Conservation (phyloP, 2,329 filamentous ascomycete genomes). For the Alternaria dauci region DNA sequence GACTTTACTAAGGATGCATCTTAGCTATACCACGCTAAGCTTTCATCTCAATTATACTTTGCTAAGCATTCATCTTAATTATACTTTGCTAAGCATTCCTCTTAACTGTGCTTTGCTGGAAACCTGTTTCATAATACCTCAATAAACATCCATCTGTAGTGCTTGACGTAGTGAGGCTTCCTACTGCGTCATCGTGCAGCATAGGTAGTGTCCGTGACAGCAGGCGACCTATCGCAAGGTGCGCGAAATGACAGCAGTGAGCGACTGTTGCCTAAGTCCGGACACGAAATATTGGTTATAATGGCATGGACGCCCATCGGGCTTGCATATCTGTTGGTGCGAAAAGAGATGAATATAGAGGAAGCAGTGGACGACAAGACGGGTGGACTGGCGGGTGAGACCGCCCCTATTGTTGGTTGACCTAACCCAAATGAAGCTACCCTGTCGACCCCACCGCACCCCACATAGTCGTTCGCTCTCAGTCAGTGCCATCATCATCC, state of each 20-base stretch:
- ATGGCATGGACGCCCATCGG: background rate
- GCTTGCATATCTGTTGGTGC: background rate
- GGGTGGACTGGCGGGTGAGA: background rate
- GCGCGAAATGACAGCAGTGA: background rate
- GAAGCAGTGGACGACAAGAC: background rate
- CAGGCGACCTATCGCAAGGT: background rate
- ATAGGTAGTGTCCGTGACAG: background rate
- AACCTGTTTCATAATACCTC: background rate
- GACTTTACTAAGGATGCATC: too few species aligned
- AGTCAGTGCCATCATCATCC: background rate
- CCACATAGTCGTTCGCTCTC: background rate
- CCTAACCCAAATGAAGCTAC: background rate
- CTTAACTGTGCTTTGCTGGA: too few species aligned
- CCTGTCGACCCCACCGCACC: background rate
- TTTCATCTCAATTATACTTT: too few species aligned
- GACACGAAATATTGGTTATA: background rate
- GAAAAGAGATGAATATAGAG: background rate
- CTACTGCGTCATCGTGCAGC: background rate
- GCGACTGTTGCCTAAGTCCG: background rate
- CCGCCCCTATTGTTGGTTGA: background rate
- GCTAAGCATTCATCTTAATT: too few species aligned
- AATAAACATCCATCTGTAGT: background rate
- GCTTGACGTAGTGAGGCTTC: background rate
- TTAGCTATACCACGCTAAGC: too few species aligned
- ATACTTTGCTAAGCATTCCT: too few species aligned